Evolutionary conservation across 169 alveolate genomes (phyloP), one percentile per base, ranked within the genome.

Genomic region (Plasmodium gallinaceum): DNA sequence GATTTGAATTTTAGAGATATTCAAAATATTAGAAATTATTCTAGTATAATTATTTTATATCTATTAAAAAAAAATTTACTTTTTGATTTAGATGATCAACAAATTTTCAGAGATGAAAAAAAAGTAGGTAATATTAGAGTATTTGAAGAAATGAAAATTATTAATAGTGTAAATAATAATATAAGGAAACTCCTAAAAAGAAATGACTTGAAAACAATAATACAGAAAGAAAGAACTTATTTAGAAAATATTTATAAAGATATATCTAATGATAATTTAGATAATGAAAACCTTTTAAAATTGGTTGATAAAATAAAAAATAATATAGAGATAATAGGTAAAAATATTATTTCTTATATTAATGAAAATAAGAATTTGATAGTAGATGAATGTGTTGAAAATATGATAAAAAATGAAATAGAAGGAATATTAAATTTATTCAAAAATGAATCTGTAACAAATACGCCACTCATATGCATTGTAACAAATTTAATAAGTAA

Each of bases 11-110:
- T 68, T 54, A 66, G 48, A 48, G 90, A 65, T 37, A 71, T 5
- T 26, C 52, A 80, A 18, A 45, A 80, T 60, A 45, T 60, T 37
- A 66, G 90, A 68, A 80, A 58, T 69, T 80, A 83, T 37, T 52
- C 48, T 18, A 45, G 91, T 39, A 20, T n/a, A 7, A 83, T 83
- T 4, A 69, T 83, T n/a, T 71, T 83, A 68, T 83, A 68, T 60
- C 68, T 83, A 51, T 45, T 83, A 71, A 83, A 83, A 71, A 83
- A 66, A 61, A 68, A 83, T 52, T 83, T 32, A 10, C 68, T 83
- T 20, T 22, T 83, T 24, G 91, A 68, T 68, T 16, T 83, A 72
- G 62, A 83, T 18, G 83, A 83, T 42, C 62, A 66, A 18, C 26
- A 58, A 51, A 68, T 83, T 68, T 52, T 83, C 60, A 66, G 91